Base-by-base conservation (phyloP, 2,329 filamentous ascomycete genomes). In the Diaporthe sp. region DNA sequence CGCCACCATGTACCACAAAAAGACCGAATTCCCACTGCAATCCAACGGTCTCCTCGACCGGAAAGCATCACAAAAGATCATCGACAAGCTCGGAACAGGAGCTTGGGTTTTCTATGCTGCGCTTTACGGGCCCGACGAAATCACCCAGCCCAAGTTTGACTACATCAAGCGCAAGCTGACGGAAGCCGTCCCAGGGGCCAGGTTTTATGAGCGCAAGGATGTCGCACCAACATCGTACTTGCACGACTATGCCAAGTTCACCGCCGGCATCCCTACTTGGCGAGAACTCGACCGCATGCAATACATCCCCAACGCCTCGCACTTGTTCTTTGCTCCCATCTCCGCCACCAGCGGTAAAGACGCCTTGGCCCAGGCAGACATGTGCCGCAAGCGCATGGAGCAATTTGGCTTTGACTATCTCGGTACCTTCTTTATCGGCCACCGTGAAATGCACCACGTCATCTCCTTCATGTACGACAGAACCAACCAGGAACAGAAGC, bases 381-480 rank as follows among this genome's bases (percentile, higher is more conserved):
- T 56, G 30, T 56, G 53, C 53, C 53, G 53, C 53, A 56, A n/a
- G 30, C 30, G 53, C 27, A 35, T 56, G 53, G 53, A 56, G 53
- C 30, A 56, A 12, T 56, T 35, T 8, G 53, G 53, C 17, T 56
- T 56, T 35, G 53, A 56, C 53, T 56, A 56, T 1, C 53, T 56
- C 30, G 53, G 53, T 19, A 56, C 53, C 53, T 56, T 56, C 53
- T 56, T 56, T 10, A 56, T 56, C 53, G 53, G 53, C 53, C 53
- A 56, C 53, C 53, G 53, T 22, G 53, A 56, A 10, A 56, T 56
- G 53, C 53, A 56, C 30, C 53, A 56, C 53, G 53, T 56, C 17
- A 56, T 56, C 6, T 56, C 53, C 53, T 56, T 56, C 53, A 56
- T 56, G 53, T 56, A 56, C 30, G 53, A 56, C 53, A 56, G 53